A percentile compares a stretch with the other conserved stretches of the same genome.
phyloP scores from a whole-genome alignment of 1,139 yeast species.

The Starmera stellimalicola region DNA sequence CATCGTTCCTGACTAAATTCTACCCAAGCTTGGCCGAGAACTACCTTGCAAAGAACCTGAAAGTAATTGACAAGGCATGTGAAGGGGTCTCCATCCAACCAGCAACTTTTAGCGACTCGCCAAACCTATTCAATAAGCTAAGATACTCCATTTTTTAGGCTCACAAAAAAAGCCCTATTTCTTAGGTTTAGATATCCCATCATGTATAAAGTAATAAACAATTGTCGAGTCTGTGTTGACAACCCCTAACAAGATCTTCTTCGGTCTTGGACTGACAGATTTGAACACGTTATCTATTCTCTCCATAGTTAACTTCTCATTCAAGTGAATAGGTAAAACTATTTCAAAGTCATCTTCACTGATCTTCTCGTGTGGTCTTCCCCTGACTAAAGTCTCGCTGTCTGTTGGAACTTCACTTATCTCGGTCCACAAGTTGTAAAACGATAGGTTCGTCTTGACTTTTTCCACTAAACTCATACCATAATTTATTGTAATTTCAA shows the following conservation, averaged over 20 bases:
- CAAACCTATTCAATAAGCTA: slow-evolving; percentile 13
- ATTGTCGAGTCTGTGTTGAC: slow-evolving; percentile 58
- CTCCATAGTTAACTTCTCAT: slow-evolving; percentile 25
- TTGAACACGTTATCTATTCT: slow-evolving; percentile 20
- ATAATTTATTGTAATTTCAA: too few relatives aligned
- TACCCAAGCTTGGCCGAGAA: slow-evolving; percentile 20
- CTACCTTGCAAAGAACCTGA: slow-evolving; percentile 2
- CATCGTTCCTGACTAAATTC: slow-evolving; percentile 24
- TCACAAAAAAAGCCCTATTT: slow-evolving; percentile 27
- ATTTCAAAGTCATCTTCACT: slow-evolving; percentile 10
- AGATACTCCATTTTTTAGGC: slow-evolving; percentile 2
- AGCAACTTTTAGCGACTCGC: slow-evolving; percentile 15
- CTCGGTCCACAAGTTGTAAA: slow-evolving; percentile 45
- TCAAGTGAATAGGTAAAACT: slow-evolving; percentile 24
- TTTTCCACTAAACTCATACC: slow-evolving; percentile 6
- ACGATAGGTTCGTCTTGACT: slow-evolving; percentile 33
- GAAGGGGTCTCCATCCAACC: slow-evolving; percentile 7
- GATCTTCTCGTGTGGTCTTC: slow-evolving; percentile 24
- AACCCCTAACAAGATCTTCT: slow-evolving; percentile 42
- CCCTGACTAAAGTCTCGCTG: slow-evolving; percentile 16
- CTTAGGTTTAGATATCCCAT: slow-evolving; percentile 55
- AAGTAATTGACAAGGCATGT: slow-evolving; percentile 6
- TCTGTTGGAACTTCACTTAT: slow-evolving; percentile 22
- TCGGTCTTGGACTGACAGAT: slow-evolving; percentile 26
- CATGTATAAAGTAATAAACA: slow-evolving; percentile 55